Evolutionary conservation across 441 rosid genomes (phyloP).

Genomic region (Bocquillonia castaneifolia): DNA sequence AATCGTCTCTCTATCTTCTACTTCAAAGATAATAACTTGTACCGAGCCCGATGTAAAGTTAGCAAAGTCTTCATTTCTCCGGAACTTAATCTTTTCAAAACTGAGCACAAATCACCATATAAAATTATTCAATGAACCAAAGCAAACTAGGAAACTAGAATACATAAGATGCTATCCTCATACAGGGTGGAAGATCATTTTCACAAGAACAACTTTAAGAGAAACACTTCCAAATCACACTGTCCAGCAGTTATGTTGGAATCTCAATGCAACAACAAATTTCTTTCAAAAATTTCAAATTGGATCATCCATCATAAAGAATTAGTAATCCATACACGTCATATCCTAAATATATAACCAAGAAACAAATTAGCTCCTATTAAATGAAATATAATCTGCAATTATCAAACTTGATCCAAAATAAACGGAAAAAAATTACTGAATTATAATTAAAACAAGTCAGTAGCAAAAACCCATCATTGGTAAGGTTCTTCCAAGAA

Average conservation of each 20-base stretch:
- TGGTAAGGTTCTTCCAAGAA: neutral
- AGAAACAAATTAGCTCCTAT: neutral
- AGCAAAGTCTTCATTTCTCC: slow-evolving; percentile 43
- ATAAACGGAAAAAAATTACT: neutral
- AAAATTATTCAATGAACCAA: slow-evolving; percentile 5
- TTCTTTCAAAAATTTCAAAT: neutral
- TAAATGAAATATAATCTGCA: slow-evolving; percentile 11
- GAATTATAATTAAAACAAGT: neutral
- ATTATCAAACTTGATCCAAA: neutral
- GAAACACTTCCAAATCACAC: neutral
- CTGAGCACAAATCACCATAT: slow-evolving; percentile 36
- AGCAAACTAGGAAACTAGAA: too few species aligned
- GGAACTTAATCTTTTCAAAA: slow-evolving; percentile 71
- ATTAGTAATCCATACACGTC: neutral
- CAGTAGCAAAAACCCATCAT: neutral
- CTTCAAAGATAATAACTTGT: slow-evolving; percentile 79
- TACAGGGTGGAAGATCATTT: slow-evolving; percentile 4
- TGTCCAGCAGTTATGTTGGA: neutral
- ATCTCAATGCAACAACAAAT: neutral
- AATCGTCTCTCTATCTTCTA: slow-evolving; percentile 74
- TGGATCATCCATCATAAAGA: neutral
- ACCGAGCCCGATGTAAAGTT: slow-evolving; percentile 52
- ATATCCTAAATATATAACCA: neutral
- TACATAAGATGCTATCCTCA: neutral
- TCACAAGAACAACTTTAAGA: neutral